Conservation (phyloP, 495 filamentous ascomycete species). For the Cladorrhinum samala region DNA sequence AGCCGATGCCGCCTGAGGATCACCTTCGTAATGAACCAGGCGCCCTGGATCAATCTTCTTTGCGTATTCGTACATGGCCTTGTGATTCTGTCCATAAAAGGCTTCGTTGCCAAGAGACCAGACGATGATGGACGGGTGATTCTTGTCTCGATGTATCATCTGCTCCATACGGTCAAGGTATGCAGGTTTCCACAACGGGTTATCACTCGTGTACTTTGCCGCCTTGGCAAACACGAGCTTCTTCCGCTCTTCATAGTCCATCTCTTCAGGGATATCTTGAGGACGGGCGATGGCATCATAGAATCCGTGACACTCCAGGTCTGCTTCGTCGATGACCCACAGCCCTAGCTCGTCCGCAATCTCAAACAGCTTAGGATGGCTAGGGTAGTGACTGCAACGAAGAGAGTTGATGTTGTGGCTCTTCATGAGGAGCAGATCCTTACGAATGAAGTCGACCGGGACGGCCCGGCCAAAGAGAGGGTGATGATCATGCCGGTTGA, state of each 20-base stretch:
- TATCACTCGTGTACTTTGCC: constrained; percentile 55
- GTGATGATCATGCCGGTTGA: constrained; percentile 62
- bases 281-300: constrained; percentile 44
- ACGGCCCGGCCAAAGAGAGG: constrained; percentile 53
- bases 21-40: constrained; percentile 62
- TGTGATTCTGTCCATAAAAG: constrained; percentile 59
- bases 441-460: constrained; percentile 47
- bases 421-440: constrained; percentile 62
- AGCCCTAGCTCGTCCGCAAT: constrained; percentile 62
- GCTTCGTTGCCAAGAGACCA: constrained; percentile 69
- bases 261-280: constrained; percentile 38
- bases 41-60: constrained; percentile 51
- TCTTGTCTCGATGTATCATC: constrained; percentile 59
- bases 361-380: constrained; percentile 51
- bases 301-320: constrained; percentile 67
- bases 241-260: constrained; percentile 50
- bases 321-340: constrained; percentile 66
- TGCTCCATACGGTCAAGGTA: constrained; percentile 62
- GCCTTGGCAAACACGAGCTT: constrained; percentile 44
- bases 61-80: constrained; percentile 57
- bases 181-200: constrained; percentile 55
- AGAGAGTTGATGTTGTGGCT: constrained; percentile 60
- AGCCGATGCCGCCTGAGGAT: constrained; percentile 49
- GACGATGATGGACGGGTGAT: constrained; percentile 59
- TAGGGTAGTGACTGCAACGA: constrained; percentile 58